phyloP scores from a whole-genome alignment of 129 eudicot species.

The Rutidosis leptorrhynchoides region DNA sequence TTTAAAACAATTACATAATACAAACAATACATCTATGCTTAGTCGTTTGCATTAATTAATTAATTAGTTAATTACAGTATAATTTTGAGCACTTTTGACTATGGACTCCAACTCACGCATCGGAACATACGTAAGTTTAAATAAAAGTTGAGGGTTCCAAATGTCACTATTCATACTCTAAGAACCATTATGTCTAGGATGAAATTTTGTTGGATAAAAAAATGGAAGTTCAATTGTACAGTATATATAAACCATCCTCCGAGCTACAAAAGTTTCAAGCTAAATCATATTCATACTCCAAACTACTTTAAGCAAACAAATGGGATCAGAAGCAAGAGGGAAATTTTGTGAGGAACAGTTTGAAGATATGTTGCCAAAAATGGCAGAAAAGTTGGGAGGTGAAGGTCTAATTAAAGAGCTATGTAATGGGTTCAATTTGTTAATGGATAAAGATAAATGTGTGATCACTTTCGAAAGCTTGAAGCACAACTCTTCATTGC shows the following conservation, averaged over 20 bases:
- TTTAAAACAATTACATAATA: no score
- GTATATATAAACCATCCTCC: constrained; percentile 22
- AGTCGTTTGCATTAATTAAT: no score
- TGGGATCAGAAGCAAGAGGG: constrained; percentile 35
- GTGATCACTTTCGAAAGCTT: constrained; percentile 64
- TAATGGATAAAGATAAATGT: constrained; percentile 50
- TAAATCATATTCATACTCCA: background rate
- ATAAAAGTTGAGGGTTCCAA: background rate
- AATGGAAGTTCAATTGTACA: constrained; percentile 6
- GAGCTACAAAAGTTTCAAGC: constrained; percentile 21
- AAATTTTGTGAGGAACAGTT: constrained; percentile 31
- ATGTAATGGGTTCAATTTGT: constrained; percentile 49
- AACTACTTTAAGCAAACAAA: background rate
- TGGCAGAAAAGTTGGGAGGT: constrained; percentile 53
- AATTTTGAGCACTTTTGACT: background rate
- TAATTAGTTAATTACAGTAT: no score
- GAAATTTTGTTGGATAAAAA: background rate
- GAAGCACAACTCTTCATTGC: constrained; percentile 41
- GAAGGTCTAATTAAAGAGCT: constrained; percentile 56
- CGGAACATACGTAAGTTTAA: background rate
- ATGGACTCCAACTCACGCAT: background rate
- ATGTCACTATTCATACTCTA: constrained; percentile 12
- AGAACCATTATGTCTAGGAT: constrained; percentile 16
- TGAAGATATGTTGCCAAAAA: constrained; percentile 50
- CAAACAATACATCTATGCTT: no score